Evolutionary conservation across 1,139 yeast species (phyloP).

Genomic region (Candida sp.): DNA sequence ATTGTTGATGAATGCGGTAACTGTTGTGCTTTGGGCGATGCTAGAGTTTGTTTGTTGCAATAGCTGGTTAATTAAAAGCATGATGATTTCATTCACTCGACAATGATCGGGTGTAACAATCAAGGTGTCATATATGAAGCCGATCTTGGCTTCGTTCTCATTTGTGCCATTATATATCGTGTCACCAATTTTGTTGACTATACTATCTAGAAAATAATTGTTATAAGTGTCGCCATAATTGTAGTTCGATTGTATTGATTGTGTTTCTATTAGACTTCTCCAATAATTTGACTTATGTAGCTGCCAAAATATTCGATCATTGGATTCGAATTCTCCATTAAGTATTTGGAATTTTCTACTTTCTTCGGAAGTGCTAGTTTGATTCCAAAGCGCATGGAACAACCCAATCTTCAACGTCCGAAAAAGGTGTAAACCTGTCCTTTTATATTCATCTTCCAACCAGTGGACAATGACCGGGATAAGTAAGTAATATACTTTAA

Average conservation of each 20-base stretch:
- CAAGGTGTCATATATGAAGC: slow-evolving; percentile 4
- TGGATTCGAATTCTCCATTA: slow-evolving; percentile 12
- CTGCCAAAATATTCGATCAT: slow-evolving; percentile 23
- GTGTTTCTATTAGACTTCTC: slow-evolving; percentile 18
- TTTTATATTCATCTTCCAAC: slow-evolving; percentile 23
- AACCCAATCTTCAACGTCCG: background rate
- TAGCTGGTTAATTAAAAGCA: slow-evolving; percentile 13
- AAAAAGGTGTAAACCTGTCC: background rate
- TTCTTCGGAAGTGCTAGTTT: background rate
- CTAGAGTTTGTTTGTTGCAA: slow-evolving; percentile 7
- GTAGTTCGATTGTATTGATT: slow-evolving; percentile 10
- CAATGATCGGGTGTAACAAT: slow-evolving; percentile 19
- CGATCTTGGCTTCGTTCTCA: slow-evolving; percentile 1
- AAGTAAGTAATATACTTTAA: slow-evolving; percentile 23
- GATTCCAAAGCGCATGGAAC: slow-evolving; percentile 9
- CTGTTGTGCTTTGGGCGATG: background rate
- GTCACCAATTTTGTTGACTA: slow-evolving; percentile 12
- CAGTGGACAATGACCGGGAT: slow-evolving; percentile 37
- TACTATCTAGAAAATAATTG: slow-evolving; percentile 16
- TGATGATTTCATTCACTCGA: slow-evolving; percentile 20
- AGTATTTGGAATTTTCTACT: slow-evolving; percentile 10
- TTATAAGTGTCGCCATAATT: slow-evolving; percentile 9
- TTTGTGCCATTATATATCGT: slow-evolving; percentile 4
- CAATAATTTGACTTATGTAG: slow-evolving; percentile 28
- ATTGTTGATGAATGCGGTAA: slow-evolving; percentile 7